These are phyloP conservation scores for Chlorophyllum brunneum DNA, from an alignment of 768 basidiomycete genomes.

Conservation along the genomic window DNA sequence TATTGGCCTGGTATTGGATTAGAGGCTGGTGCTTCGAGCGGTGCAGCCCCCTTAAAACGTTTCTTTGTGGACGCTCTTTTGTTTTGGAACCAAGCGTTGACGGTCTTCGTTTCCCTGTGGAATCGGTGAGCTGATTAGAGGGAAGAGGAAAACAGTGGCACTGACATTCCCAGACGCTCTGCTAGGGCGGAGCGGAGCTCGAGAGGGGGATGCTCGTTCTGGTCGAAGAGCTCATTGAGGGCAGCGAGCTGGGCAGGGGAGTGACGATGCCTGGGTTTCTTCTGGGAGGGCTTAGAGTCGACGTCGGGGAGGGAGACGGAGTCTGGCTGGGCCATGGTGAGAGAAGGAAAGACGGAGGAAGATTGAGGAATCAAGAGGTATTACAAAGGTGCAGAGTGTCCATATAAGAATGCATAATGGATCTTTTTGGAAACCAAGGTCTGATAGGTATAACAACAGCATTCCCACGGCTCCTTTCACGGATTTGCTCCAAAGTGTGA, in stretches of 20 bases:
- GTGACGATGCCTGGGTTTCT: slow-evolving; percentile 81
- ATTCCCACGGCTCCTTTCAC: slow-evolving; percentile 12
- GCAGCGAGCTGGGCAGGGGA: slow-evolving; percentile 67
- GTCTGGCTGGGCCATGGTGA: slow-evolving; percentile 21
- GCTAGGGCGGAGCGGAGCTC: slow-evolving; percentile 67
- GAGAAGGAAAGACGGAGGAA: slow-evolving; percentile 16
- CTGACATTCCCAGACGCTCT: slow-evolving; percentile 73
- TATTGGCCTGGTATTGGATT: slow-evolving; percentile 12
- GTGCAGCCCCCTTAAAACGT: slow-evolving; percentile 25
- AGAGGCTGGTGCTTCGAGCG: slow-evolving; percentile 21
- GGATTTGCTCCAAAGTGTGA: slow-evolving; percentile 8
- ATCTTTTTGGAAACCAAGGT: slow-evolving; percentile 7
- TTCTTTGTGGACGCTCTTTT: slow-evolving; percentile 83
- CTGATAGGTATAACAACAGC: slow-evolving; percentile 13
- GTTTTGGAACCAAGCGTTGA: slow-evolving; percentile 86
- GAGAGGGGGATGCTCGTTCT: slow-evolving; percentile 69
- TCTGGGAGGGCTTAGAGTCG: slow-evolving; percentile 37
- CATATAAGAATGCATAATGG: slow-evolving; percentile 20
- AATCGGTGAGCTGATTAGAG: slow-evolving; percentile 16
- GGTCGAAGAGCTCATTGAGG: slow-evolving; percentile 75
- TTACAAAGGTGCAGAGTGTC: slow-evolving; percentile 23
- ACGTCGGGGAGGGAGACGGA: slow-evolving; percentile 21
- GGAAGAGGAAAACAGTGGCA: slow-evolving; percentile 19
- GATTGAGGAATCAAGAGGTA: slow-evolving; percentile 20
- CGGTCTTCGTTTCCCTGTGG: slow-evolving; percentile 76